phyloP scores from a whole-genome alignment of 768 basidiomycete species.

The Dioszegia crocea region DNA sequence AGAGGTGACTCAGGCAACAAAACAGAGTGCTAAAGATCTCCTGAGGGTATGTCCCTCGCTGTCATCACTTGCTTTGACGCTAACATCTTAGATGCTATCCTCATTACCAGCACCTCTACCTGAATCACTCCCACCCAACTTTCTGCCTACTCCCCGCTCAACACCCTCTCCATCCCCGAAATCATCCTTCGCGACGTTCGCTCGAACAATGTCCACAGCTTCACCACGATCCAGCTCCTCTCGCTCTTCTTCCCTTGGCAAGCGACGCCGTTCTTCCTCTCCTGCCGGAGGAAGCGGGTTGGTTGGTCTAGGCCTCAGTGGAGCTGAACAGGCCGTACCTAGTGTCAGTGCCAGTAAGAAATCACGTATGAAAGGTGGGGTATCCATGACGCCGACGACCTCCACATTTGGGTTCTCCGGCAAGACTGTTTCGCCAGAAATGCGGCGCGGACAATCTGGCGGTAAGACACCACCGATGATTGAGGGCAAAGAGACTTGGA shows the following conservation, averaged over 20 bases:
- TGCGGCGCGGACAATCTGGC: neutral
- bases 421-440: neutral
- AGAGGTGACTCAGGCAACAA: constrained; percentile 3
- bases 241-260: constrained; percentile 6
- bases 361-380: neutral
- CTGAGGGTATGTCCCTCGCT: constrained; percentile 17
- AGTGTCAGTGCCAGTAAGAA: neutral
- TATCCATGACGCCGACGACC: constrained; percentile 5
- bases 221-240: constrained; percentile 14
- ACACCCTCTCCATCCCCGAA: constrained; percentile 21
- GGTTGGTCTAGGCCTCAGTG: constrained; percentile 31
- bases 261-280: constrained; percentile 18
- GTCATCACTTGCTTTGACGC: neutral
- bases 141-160: constrained; percentile 35
- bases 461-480: neutral
- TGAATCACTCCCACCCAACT: constrained; percentile 28
- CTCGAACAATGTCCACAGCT: constrained; percentile 8
- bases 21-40: constrained; percentile 11
- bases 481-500: constrained; percentile 17
- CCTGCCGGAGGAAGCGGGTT: neutral
- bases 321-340: constrained; percentile 10
- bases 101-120: constrained; percentile 33
- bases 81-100: constrained; percentile 22
- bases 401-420: constrained; percentile 4
- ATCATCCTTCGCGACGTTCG: constrained; percentile 5